A percentile compares a stretch with the other conserved stretches of the same genome.
Conservation (phyloP, 352 stramenopile species). For the Phytophthora pistaciae region DNA sequence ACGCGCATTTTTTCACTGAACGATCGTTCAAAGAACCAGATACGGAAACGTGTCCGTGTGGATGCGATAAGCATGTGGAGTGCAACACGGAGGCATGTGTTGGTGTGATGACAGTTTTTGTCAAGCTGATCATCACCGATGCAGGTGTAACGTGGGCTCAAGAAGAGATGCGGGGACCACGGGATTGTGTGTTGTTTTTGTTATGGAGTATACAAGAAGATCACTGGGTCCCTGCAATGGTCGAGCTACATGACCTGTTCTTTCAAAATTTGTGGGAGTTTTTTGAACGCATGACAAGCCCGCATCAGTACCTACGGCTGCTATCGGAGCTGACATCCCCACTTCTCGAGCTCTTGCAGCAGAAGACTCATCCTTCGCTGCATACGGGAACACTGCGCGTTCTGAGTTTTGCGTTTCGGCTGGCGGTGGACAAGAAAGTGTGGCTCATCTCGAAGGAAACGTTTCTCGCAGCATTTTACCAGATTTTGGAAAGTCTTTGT, state of each 20-base stretch:
- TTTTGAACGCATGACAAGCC: slow-evolving; percentile 25
- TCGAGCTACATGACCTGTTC: slow-evolving; percentile 16
- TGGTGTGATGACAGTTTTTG: slow-evolving; percentile 26
- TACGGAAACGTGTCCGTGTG: slow-evolving; percentile 16
- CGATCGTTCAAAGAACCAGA: slow-evolving; percentile 6
- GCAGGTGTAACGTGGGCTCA: slow-evolving; percentile 26
- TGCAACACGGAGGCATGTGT: slow-evolving; percentile 5
- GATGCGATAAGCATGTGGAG: slow-evolving; percentile 5
- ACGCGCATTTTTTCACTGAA: slow-evolving; percentile 19
- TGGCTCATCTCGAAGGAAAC: slow-evolving; percentile 28
- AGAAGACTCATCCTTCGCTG: slow-evolving; percentile 12
- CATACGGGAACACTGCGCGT: slow-evolving; percentile 22
- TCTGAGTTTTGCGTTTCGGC: slow-evolving; percentile 27
- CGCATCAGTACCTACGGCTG: slow-evolving; percentile 27
- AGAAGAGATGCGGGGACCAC: slow-evolving; percentile 30
- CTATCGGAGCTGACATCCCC: slow-evolving; percentile 18
- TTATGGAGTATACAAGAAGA: slow-evolving; percentile 13
- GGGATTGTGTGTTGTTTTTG: slow-evolving; percentile 27
- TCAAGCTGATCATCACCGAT: slow-evolving; percentile 26
- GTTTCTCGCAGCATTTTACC: slow-evolving; percentile 27
- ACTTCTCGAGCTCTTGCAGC: slow-evolving; percentile 19
- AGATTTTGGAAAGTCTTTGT: slow-evolving; percentile 22
- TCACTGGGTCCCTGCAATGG: slow-evolving; percentile 4
- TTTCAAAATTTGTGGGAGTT: slow-evolving; percentile 15
- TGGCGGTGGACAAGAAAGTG: slow-evolving; percentile 33